phyloP scores from a whole-genome alignment of 1,284 basidiomycete genomes.

The Apiotrichum veenhuisii region DNA sequence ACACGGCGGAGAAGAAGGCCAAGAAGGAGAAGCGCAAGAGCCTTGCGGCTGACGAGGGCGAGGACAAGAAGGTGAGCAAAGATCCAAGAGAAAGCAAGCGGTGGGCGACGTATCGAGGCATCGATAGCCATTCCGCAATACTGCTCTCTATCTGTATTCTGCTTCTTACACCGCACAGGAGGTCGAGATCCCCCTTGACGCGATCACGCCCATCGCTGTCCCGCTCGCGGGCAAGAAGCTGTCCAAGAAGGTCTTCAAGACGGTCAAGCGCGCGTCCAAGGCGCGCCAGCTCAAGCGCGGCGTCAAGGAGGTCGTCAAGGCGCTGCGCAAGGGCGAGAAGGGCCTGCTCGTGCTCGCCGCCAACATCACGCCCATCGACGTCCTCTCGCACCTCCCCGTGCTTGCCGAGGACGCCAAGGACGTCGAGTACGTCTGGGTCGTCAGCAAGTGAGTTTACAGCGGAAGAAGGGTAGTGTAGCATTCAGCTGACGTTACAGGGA shows the following conservation, averaged over 20 bases:
- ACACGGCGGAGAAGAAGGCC: slow-evolving; percentile 45
- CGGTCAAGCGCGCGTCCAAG: slow-evolving; percentile 89
- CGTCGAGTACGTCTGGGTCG: slow-evolving; percentile 75
- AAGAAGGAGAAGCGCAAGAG: slow-evolving; percentile 53
- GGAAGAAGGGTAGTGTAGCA: too few relatives aligned
- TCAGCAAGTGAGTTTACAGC: slow-evolving; percentile 48
- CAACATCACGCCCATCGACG: slow-evolving; percentile 97
- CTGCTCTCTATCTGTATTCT: background rate
- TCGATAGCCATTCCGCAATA: background rate
- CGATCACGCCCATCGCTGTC: slow-evolving; percentile 82
- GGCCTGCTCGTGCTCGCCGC: slow-evolving; percentile 90
- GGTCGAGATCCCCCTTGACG: slow-evolving; percentile 67
- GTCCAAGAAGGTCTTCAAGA: slow-evolving; percentile 85
- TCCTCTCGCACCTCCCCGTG: slow-evolving; percentile 93
- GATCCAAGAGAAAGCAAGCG: too few relatives aligned
- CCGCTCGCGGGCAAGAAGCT: slow-evolving; percentile 89
- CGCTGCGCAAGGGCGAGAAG: slow-evolving; percentile 90
- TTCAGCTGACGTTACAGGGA: slow-evolving; percentile 59
- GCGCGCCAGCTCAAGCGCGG: slow-evolving; percentile 87
- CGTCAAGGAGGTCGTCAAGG: slow-evolving; percentile 95
- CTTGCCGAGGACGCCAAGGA: slow-evolving; percentile 84
- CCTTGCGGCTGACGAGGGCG: slow-evolving; percentile 39
- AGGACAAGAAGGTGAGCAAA: slow-evolving; percentile 27
- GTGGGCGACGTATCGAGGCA: too few relatives aligned
- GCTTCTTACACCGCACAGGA: slow-evolving; percentile 17